Percentiles rank a stretch among this genome's conserved stretches.
Conservation (phyloP, 106 monocot species). For the Allium sativum region DNA sequence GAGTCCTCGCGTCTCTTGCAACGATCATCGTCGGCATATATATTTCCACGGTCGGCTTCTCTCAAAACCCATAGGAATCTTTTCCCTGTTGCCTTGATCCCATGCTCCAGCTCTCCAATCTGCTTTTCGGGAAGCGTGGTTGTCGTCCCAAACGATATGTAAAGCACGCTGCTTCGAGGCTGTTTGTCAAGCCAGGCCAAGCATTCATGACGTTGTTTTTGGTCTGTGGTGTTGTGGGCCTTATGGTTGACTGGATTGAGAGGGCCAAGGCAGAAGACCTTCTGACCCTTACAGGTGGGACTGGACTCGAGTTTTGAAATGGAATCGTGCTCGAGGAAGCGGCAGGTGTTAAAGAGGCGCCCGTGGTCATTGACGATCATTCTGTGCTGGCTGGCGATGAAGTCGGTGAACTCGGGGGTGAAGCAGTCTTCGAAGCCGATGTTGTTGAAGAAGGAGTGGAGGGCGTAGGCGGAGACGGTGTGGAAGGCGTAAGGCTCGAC, state of each 20-base stretch:
- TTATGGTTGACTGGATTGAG: conserved; percentile 20
- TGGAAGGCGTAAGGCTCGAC: conserved; percentile 39
- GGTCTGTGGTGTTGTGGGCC: background rate
- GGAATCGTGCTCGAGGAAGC: conserved; percentile 29
- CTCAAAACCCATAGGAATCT: conserved; percentile 19
- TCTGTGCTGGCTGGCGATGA: conserved; percentile 22
- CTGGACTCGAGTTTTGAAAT: conserved; percentile 17
- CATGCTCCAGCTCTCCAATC: conserved; percentile 8
- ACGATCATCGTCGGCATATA: background rate
- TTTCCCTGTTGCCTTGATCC: conserved; percentile 8
- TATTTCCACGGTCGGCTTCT: conserved; percentile 18
- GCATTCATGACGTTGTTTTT: conserved; percentile 7
- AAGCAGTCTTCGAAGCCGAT: conserved; percentile 33
- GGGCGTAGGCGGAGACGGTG: conserved; percentile 48
- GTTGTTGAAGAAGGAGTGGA: conserved; percentile 19
- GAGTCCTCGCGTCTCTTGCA: background rate
- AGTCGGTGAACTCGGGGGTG: conserved; percentile 34
- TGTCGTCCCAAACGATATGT: conserved; percentile 19
- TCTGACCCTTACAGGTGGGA: conserved; percentile 19
- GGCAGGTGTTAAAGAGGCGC: conserved; percentile 47
- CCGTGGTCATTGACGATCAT: conserved; percentile 12
- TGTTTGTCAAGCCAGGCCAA: conserved; percentile 18
- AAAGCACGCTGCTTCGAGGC: conserved; percentile 10
- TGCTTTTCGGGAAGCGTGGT: conserved; percentile 1
- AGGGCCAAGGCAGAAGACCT: conserved; percentile 43